A percentile compares a stretch with the other conserved stretches of the same genome.
These are phyloP conservation scores for Zygosaccharomyces kombuchaensis DNA, from an alignment of 805 yeast species.

Conservation along the genomic window DNA sequence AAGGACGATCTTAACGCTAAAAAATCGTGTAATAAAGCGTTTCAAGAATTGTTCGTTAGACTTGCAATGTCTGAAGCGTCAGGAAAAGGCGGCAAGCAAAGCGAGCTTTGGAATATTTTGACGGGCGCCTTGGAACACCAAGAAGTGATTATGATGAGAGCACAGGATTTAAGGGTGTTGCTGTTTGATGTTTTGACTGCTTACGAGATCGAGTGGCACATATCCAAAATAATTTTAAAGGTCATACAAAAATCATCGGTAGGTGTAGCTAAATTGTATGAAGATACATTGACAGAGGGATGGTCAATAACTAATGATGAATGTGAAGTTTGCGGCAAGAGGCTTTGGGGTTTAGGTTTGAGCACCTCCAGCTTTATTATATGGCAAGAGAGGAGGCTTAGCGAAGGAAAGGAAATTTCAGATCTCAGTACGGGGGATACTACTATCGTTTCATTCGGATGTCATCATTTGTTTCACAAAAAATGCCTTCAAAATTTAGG, in stretches of 20 bases:
- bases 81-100: slow-evolving; percentile 15
- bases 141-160: slow-evolving; percentile 43
- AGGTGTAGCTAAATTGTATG: slow-evolving; percentile 42
- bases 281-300: slow-evolving; percentile 47
- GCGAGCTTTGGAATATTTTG: slow-evolving; percentile 52
- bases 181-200: slow-evolving; percentile 61
- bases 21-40: slow-evolving; percentile 13
- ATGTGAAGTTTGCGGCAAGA: slow-evolving; percentile 75
- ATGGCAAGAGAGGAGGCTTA: slow-evolving; percentile 49
- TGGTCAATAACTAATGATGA: slow-evolving; percentile 54
- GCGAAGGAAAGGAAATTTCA: slow-evolving; percentile 17
- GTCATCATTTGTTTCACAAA: slow-evolving; percentile 32
- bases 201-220: slow-evolving; percentile 57
- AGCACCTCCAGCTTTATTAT: slow-evolving; percentile 45
- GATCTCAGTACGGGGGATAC: slow-evolving; percentile 1
- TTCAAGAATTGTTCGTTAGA: slow-evolving; percentile 22
- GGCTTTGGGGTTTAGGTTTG: slow-evolving; percentile 64
- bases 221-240: slow-evolving; percentile 47
- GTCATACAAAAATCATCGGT: slow-evolving; percentile 56
- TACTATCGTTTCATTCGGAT: slow-evolving; percentile 22
- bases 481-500: slow-evolving; percentile 30
- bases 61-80: slow-evolving; percentile 20
- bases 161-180: slow-evolving; percentile 56
- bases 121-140: slow-evolving; percentile 50
- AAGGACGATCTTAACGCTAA: background rate